Base-by-base conservation (phyloP, 305 asterid species). In the Withania somnifera region DNA sequence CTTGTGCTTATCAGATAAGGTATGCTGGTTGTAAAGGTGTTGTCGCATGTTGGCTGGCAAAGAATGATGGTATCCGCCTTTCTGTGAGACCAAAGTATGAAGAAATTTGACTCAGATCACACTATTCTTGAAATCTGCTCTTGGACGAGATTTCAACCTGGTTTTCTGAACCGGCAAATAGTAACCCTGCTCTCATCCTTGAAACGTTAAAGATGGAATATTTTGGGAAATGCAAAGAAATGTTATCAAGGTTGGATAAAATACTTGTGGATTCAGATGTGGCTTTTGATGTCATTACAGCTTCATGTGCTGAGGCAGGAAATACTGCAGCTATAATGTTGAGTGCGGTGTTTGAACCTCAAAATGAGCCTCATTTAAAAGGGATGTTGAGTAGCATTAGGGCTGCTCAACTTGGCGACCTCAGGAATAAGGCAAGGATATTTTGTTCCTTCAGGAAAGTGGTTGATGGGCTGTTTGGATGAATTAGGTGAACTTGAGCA, bases 401-500 rank as follows among this genome's bases (percentile, higher is more conserved):
- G 85, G 97, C 94, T 11, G 90, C 98, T 24, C 99, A 94, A 89
- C 91, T 96, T 42, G 90, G 94, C n/a, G 98, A 94, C 84, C 94
- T 94, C 10, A 85, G 98, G 84, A 94, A 93, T 85, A 90, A 45
- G 84, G 89, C 99, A 15, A 88, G 99, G 88, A 94, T 94, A 19
- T 96, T n/a, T 91, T 85, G 98, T 94, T 84, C 89, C 92, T 28
- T 86, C 87, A 0, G 95, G 98, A 78, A 90, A 97, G 90, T 96
- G 98, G 98, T 89, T 96, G 89, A 91, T 96, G 98, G 98, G 99
- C 61, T 96, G 98, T 81, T 82, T 96, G 84, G 98, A 96, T 83
- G 99, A 96, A 88, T 85, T 88, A 76, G 93, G 88, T 22, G 79
- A 86, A 42, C 97, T 96, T 66, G 94, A 90, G 86, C 89, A 92